Conservation (phyloP, 2,329 filamentous ascomycete genomes). For the Ophiosphaerella korrae region DNA sequence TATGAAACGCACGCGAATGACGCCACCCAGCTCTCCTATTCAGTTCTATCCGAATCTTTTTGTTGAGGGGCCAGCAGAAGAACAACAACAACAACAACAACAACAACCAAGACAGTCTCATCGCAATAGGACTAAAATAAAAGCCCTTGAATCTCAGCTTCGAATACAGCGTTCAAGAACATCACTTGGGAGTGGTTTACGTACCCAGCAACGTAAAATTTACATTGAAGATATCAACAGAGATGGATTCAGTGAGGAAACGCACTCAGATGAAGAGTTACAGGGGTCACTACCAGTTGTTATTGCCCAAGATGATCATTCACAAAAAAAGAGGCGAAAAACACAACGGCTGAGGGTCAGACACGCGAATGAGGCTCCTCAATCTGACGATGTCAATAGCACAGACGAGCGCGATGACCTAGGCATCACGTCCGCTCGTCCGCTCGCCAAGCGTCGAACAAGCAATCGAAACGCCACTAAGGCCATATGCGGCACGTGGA, state of each 20-base stretch:
- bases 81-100: neutral
- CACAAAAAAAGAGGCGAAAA: neutral
- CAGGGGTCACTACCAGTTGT: neutral
- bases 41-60: conserved; percentile 24
- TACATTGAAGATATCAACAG: conserved; percentile 16
- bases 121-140: conserved; percentile 14
- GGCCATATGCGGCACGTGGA: conserved; percentile 10
- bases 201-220: conserved; percentile 16
- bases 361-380: neutral
- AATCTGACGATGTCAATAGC: neutral
- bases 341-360: neutral
- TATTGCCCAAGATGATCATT: neutral
- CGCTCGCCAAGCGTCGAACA: conserved; percentile 1
- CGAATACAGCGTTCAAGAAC: conserved; percentile 18
- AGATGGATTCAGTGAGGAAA: neutral
- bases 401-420: conserved; percentile 18
- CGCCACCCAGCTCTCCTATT: conserved; percentile 19
- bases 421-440: conserved; percentile 12
- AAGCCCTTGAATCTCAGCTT: conserved; percentile 3
- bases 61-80: conserved; percentile 9
- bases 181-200: conserved; percentile 20
- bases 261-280: neutral
- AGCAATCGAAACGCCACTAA: neutral
- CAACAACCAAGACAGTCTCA: conserved; percentile 10
- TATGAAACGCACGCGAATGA: conserved; percentile 22